A percentile compares a stretch with the other conserved stretches of the same genome.
Evolutionary conservation across 1,284 basidiomycete genomes (phyloP).

Genomic region (Austroboletus novae-zelandiae): DNA sequence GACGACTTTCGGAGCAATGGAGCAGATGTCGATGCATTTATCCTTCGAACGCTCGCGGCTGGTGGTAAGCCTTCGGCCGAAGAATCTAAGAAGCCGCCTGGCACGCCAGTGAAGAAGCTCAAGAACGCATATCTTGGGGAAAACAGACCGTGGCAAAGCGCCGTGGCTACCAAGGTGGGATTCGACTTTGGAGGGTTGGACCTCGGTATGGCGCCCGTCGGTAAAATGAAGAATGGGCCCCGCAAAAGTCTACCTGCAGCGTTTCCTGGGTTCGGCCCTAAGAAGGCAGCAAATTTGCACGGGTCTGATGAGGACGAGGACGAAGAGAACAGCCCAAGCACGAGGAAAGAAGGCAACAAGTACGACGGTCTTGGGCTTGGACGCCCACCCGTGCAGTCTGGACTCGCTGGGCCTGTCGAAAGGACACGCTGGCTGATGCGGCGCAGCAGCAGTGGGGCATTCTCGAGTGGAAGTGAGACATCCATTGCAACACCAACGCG

Average conservation of each 20-base stretch:
- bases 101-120: constrained; percentile 74
- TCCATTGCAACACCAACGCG: constrained; percentile 68
- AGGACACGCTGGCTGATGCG: constrained; percentile 63
- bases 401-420: constrained; percentile 35
- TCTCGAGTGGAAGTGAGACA: constrained; percentile 68
- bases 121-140: constrained; percentile 57
- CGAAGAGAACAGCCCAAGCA: constrained; percentile 48
- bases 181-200: constrained; percentile 51
- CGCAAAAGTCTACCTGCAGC: constrained; percentile 73
- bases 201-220: constrained; percentile 23
- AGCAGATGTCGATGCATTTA: constrained; percentile 64
- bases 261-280: constrained; percentile 44
- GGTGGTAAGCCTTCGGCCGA: constrained; percentile 47
- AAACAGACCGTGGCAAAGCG: constrained; percentile 75
- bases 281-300: constrained; percentile 21
- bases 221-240: constrained; percentile 49
- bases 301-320: constrained; percentile 37
- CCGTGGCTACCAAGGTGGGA: constrained; percentile 66
- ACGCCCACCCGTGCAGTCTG: constrained; percentile 43
- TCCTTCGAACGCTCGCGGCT: constrained; percentile 64
- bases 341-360: constrained; percentile 44
- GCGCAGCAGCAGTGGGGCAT: constrained; percentile 73
- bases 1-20: constrained; percentile 38
- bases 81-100: constrained; percentile 63
- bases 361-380: constrained; percentile 71